These are phyloP conservation scores for Mayamaea pseudoterrestris DNA, from an alignment of 108 stramenopile species.

Conservation along the genomic window DNA sequence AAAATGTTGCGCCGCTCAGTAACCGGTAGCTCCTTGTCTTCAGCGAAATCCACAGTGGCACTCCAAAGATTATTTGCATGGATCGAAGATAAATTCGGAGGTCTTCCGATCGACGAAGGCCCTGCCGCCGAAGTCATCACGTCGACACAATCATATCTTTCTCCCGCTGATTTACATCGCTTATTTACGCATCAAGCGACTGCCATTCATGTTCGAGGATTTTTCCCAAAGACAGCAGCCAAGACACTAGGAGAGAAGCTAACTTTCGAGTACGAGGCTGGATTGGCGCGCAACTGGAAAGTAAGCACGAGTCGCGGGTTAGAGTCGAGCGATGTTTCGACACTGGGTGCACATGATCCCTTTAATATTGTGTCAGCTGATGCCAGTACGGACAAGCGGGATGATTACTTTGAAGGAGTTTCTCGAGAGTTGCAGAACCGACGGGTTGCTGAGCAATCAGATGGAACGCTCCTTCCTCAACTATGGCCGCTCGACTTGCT, in stretches of 20 bases:
- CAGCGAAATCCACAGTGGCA: conserved; percentile 4
- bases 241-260: conserved; percentile 33
- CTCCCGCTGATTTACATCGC: conserved; percentile 9
- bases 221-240: conserved; percentile 37
- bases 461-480: neutral
- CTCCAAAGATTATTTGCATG: conserved; percentile 26
- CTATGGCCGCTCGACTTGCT: conserved; percentile 76
- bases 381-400: conserved; percentile 19
- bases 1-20: no score
- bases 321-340: conserved; percentile 69
- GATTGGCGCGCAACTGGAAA: conserved; percentile 54
- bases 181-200: conserved; percentile 42
- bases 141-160: conserved; percentile 1
- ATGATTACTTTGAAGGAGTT: conserved; percentile 58
- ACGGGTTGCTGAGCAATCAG: conserved; percentile 7
- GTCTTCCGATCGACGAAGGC: conserved; percentile 22
- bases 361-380: conserved; percentile 68
- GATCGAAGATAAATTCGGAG: conserved; percentile 34
- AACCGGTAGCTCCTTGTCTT: no score
- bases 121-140: conserved; percentile 15
- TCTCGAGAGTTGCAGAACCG: conserved; percentile 42
- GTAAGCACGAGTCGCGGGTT: conserved; percentile 49
- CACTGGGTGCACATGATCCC: conserved; percentile 65
- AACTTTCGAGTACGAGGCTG: conserved; percentile 22
- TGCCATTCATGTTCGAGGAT: conserved; percentile 55